Base-by-base conservation (phyloP, 768 basidiomycete species). In the Pluteus cervinus region DNA sequence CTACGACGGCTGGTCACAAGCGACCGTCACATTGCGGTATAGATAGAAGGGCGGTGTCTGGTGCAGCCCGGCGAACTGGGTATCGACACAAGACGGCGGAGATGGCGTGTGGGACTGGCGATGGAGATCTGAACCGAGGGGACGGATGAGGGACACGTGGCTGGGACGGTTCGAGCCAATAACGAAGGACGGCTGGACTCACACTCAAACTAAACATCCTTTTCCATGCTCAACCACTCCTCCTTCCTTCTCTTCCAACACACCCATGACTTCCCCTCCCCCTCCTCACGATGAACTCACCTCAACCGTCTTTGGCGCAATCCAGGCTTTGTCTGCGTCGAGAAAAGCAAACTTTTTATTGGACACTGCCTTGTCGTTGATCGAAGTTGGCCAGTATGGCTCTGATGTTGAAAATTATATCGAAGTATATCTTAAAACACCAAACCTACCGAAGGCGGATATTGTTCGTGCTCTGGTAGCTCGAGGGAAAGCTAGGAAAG, bases 361-460 rank as follows among this genome's bases (percentile, higher is more conserved):
- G 5, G 68, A 74, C 38, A 74, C 71, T 1, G 58, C 72, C 1
- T 51, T 76, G 21, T 51, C 65, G 11, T 55, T 74, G 25, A 73
- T 77, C 40, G 61, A 68, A 15, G 63, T 66, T 38, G 74, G 74
- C 46, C 63, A 63, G 73, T 75, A 50, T 51, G 72, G 58, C 21
- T 21, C 23, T 29, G 23, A 32, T 31, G 5, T 39, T 23, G 30
- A 15, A 37, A 26, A 15, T 28, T 33, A 14, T 37, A 49, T 82
- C 17, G 79, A 84, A 11, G 76, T 81, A 12, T 82, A 79, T 49
- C 53, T 84, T 31, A 62, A 68, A 39, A 81, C 79, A 11, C 79
- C 80, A 1, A 69, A 73, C 33, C 53, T 84, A 11, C 56, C 73
- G 16, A 66, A 61, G 33, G 60, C 62, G 30, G 71, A 79, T 42